Base-by-base conservation (phyloP, 1,284 basidiomycete species). In the Kalmanozyma brasiliensis region DNA sequence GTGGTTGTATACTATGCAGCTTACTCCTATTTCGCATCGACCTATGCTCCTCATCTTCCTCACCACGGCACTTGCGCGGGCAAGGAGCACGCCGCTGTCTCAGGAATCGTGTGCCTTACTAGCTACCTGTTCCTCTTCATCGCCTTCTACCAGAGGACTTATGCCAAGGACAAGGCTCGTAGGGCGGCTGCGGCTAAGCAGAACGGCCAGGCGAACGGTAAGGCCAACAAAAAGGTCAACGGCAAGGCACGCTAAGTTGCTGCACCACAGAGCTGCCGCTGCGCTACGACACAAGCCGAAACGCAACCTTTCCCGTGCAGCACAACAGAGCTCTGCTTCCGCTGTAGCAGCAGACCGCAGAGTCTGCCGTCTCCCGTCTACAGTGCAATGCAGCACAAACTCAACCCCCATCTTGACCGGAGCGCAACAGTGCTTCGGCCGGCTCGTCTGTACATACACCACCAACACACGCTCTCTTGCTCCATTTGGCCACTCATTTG, bases 101-200 rank as follows among this genome's bases (percentile, higher is more conserved):
- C 95, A 52, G 96, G 95, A 49, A 94, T 94, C 82, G 87, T 83
- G 16, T 87, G 98, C 58, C 86, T 98, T 73, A 91, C 91, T 40
- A 90, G 88, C 80, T 98, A 97, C 68, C 72, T 83, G 3, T 73
- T 82, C 63, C 73, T 82, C 22, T 83, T 83, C 49, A 74, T 83
- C 42, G 66, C 69, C 14, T 76, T 84, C 73, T 84, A 84, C 73
- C 49, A 73, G 33, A 74, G 73, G 61, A 84, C 83, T 2, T 84
- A 84, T 71, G 52, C 73, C 14, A 48, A 65, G 42, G 53, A 61
- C 44, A 58, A 63, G 53, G 43, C 56, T 2, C 48, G 60, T 17
- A 59, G 23, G 34, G 49, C 59, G 13, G 59, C 66, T 4, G 59
- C 64, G 16, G 64, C 58, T 10, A 48, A 51, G 40, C 24, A 20